Evolutionary conservation across 2,329 filamentous ascomycete species (phyloP), one percentile per base, ranked within the genome.

Genomic region (Elsinoe arachidis): DNA sequence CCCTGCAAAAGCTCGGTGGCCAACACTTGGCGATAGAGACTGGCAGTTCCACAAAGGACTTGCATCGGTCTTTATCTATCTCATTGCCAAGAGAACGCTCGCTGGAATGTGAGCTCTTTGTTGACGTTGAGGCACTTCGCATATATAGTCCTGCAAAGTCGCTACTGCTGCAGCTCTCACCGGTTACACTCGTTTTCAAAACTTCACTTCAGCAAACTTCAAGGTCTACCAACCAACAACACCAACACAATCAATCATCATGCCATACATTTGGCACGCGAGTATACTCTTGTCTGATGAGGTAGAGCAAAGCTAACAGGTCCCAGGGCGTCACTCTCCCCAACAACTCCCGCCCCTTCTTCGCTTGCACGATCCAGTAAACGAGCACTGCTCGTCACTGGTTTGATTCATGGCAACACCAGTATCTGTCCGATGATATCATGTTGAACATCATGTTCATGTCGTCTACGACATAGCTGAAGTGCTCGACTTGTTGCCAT

Each of bases 341-440:
- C 2, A 47, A 47, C 21, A 47, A 47, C 44, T 47, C 44, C 26
- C 44, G 44, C 44, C 44, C 44, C 7, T 47, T 47, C 21, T 47
- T 14, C 44, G 44, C 44, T 23, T 47, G 44, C 44, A 47, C 44
- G 5, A 47, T 47, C n/a, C 44, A 47, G 44, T 47, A 47, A 14
- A 47, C 44, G n/a, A 30, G 7, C 17, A 47, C 21, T 7, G 9
- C 44, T 47, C 38, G 38, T 5, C 17, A 30, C 3, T 30, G 26
- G 5, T 41, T 2, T 41, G 38, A n/a, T 41, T 41, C 26, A 9
- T 4, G 26, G 26, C 26, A 30, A 7, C 26, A 30, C 26, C 26
- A 30, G 9, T 4, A 30, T 30, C 26, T 30, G 26, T 30, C 5
- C 26, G 26, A 30, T 2, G 26, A 30, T 30, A 4, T 30, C 26